phyloP scores from a whole-genome alignment of 176 grass and related monocot genomes.

The Avena sativa region DNA sequence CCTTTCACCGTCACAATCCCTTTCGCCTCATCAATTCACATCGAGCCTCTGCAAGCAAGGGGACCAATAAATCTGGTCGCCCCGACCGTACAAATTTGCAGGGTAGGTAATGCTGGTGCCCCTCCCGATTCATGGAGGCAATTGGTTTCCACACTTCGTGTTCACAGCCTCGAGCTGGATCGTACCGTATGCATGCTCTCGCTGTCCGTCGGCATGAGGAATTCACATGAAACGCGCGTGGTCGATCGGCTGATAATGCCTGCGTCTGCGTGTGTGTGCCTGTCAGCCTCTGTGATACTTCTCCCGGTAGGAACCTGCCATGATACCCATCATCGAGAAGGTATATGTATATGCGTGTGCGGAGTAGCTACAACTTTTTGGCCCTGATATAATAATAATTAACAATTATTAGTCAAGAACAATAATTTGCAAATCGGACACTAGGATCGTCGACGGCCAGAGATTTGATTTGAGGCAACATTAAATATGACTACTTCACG shows the following conservation, averaged over 20 bases:
- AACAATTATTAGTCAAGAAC: background rate
- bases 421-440: background rate
- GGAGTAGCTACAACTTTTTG: too few relatives aligned
- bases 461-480: background rate
- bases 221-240: background rate
- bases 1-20: background rate
- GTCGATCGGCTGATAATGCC: background rate
- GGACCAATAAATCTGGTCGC: background rate
- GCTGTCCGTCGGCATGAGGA: background rate
- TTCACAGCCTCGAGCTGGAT: background rate
- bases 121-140: background rate
- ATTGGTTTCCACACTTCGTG: background rate
- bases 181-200: background rate
- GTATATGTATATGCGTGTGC: background rate
- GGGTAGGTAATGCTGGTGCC: background rate
- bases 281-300: too few relatives aligned
- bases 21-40: conserved; percentile 42
- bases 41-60: background rate
- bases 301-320: background rate
- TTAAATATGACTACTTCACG: background rate
- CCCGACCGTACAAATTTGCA: too few relatives aligned
- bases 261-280: background rate
- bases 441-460: background rate
- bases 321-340: background rate
- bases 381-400: too few relatives aligned